Evolutionary conservation across 352 stramenopile species (phyloP).

Genomic region (Phytopythium sindhum): DNA sequence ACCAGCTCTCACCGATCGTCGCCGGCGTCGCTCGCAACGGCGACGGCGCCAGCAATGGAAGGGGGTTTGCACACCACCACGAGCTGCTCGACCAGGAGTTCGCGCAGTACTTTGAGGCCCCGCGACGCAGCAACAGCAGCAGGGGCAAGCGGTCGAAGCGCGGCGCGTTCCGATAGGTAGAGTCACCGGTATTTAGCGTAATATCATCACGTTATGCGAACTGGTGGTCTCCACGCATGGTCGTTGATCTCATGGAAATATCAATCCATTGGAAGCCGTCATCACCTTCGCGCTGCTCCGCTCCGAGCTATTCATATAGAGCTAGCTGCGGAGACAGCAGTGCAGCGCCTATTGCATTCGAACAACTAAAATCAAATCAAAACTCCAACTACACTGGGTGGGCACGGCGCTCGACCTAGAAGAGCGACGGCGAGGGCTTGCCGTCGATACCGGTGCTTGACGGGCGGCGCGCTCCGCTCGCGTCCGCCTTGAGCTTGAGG

Average conservation of each 20-base stretch:
- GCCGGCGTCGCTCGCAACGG: not conserved
- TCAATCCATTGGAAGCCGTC: not conserved
- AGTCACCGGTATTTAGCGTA: not conserved
- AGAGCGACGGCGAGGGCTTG: slow-evolving; percentile 57
- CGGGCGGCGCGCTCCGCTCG: slow-evolving; percentile 15
- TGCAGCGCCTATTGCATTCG: not conserved
- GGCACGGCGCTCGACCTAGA: slow-evolving; percentile 24
- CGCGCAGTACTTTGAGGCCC: slow-evolving; percentile 34
- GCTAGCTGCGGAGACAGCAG: not conserved
- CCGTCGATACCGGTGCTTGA: slow-evolving; percentile 16
- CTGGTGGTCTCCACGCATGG: no score
- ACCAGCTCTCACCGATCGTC: slow-evolving; percentile 8
- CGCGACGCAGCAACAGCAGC: slow-evolving; percentile 11
- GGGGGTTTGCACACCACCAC: not conserved
- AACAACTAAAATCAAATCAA: not conserved
- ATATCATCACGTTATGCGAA: not conserved
- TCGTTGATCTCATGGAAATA: no score
- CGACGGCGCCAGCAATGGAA: not conserved
- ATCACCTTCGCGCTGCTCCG: not conserved
- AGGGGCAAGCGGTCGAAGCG: slow-evolving; percentile 13
- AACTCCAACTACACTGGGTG: slow-evolving; percentile 1
- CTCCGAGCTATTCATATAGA: not conserved
- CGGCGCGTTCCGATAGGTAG: not conserved
- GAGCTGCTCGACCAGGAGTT: slow-evolving; percentile 37
- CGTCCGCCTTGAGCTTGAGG: slow-evolving; percentile 65